Evolutionary conservation across 1,284 basidiomycete species (phyloP).

Genomic region (Macrocystidia cucumis): DNA sequence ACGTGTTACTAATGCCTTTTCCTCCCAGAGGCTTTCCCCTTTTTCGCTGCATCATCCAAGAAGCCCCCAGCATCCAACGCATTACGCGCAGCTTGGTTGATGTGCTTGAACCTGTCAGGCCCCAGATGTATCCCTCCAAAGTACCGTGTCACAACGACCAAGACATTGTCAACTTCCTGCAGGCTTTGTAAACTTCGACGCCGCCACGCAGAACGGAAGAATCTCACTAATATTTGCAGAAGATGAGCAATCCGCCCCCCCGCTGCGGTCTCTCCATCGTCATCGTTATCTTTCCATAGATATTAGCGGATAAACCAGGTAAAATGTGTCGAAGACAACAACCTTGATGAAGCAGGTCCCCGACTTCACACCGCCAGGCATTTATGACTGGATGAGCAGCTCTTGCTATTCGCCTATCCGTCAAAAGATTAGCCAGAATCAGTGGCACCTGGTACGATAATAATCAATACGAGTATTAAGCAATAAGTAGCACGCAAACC

Average conservation of each 20-base stretch:
- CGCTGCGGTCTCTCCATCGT: slow-evolving; percentile 89
- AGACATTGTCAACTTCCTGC: slow-evolving; percentile 73
- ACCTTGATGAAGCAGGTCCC: slow-evolving; percentile 70
- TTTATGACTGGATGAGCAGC: slow-evolving; percentile 88
- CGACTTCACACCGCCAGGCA: slow-evolving; percentile 76
- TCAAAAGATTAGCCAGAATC: slow-evolving; percentile 66
- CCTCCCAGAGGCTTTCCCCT: slow-evolving; percentile 14
- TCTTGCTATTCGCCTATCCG: slow-evolving; percentile 65
- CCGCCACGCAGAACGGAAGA: no score
- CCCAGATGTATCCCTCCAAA: slow-evolving; percentile 80
- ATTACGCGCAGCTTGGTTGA: slow-evolving; percentile 84
- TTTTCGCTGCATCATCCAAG: slow-evolving; percentile 36
- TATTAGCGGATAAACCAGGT: slow-evolving; percentile 1
- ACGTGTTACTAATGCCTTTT: no score
- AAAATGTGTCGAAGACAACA: slow-evolving; percentile 7
- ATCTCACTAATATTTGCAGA: slow-evolving; percentile 74
- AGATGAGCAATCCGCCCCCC: slow-evolving; percentile 83
- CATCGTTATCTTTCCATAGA: slow-evolving; percentile 76
- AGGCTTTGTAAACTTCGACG: no score
- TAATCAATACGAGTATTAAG: slow-evolving; percentile 2
- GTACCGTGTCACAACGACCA: slow-evolving; percentile 80
- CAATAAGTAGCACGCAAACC: slow-evolving; percentile 27
- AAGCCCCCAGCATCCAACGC: slow-evolving; percentile 82
- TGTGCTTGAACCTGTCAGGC: slow-evolving; percentile 88
- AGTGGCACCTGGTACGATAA: slow-evolving; percentile 52